Base-by-base conservation (phyloP, 2,329 filamentous ascomycete genomes). In the Trichophaea hybrida region DNA sequence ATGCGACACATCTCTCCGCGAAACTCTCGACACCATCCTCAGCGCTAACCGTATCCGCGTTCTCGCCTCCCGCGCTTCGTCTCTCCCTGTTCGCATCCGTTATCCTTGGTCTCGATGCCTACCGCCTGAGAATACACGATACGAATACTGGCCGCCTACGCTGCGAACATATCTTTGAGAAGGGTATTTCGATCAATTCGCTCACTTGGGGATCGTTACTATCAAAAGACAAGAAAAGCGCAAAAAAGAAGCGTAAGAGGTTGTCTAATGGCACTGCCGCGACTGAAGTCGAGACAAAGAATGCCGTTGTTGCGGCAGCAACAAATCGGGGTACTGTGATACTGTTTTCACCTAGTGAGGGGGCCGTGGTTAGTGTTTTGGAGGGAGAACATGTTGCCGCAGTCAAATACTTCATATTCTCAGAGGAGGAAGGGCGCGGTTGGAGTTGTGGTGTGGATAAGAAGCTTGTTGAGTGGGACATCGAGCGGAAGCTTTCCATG, bases 371-470 rank as follows among this genome's bases (percentile, higher is more conserved):
- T 5, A 73, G 72, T 6, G 72, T 69, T 6, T 67, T 78, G 53
- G 70, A 70, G 33, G 75, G 73, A 49, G 75, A 68, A 5, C 76
- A 78, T 65, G 73, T 76, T 13, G 73, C 73, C 60, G 75, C 73
- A 35, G 72, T 78, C 55, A 72, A 71, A 64, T 75, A 77, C 63
- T 78, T 78, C 69, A 76, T 76, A 65, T 78, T 78, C 65, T 74
- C 73, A 6, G 69, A 68, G 6, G 69, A 72, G 24, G 69, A 66
- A 57, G 67, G 71, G 24, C 74, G 75, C 64, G 76, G 72, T n/a
- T 78, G 76, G 76, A 78, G 76, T 72, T 74, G 77, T 60, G 76
- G 76, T 53, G 74, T 74, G 54, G 76, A 78, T 68, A 75, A 74
- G 61, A 77, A 75, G 65, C 71, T 78, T 52, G 72, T 78, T 24